Conservation (phyloP, 441 rosid genomes). For the Erysimum cheiri region DNA sequence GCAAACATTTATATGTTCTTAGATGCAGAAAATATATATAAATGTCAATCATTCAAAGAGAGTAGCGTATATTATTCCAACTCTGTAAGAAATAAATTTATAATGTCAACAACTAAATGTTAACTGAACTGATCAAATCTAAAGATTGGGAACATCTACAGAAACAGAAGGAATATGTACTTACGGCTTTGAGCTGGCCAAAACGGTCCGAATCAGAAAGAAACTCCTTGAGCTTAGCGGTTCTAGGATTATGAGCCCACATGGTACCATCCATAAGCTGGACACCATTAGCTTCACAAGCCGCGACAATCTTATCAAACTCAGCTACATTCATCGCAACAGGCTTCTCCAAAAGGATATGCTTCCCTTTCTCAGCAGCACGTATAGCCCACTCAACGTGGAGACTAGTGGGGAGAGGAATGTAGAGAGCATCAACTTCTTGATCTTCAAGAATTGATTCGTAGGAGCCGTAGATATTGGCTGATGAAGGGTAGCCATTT, state of each 20-base stretch:
- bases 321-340: conserved; percentile 64
- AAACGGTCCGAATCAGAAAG: conserved; percentile 62
- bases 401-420: conserved; percentile 79
- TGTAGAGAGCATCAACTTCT: conserved; percentile 75
- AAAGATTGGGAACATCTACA: not conserved
- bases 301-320: conserved; percentile 63
- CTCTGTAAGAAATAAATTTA: not conserved
- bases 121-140: not conserved
- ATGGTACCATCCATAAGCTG: conserved; percentile 94
- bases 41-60: too few species aligned
- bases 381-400: conserved; percentile 77
- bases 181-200: conserved; percentile 70
- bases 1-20: too few species aligned
- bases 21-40: too few species aligned
- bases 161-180: not conserved
- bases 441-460: conserved; percentile 76
- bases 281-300: conserved; percentile 75
- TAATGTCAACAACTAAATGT: not conserved
- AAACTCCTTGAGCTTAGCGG: conserved; percentile 62
- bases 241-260: conserved; percentile 90
- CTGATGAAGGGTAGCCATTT: conserved; percentile 60
- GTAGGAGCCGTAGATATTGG: conserved; percentile 76
- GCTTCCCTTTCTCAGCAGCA: conserved; percentile 81
- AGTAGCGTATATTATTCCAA: too few species aligned
- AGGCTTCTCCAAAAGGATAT: conserved; percentile 81